Base-by-base conservation (phyloP, 1,284 basidiomycete species). In the Irpex sp. region DNA sequence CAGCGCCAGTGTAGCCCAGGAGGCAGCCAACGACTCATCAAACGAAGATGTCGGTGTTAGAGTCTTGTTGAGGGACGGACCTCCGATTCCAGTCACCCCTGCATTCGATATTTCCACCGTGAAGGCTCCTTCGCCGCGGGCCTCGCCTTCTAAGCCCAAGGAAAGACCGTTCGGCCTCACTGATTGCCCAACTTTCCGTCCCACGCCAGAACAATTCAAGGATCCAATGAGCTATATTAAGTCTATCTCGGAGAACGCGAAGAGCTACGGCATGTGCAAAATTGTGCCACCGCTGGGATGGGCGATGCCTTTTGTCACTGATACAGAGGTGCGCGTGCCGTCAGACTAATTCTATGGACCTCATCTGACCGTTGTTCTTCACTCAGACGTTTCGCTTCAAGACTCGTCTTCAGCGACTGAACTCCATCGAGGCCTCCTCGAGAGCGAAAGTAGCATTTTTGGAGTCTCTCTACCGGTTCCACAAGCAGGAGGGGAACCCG, bases 221-320 rank as follows among this genome's bases (percentile, higher is more conserved):
- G 94, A 98, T 78, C 95, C 97, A n/a, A 92, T 98, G 88, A 84
- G 86, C 59, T 99, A 98, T 79, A 94, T 99, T 75, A 87, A 87
- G 70, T 89, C 87, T 61, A 93, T 97, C 69, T 86, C 92, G 6
- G 83, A 89, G 58, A 79, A 85, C 43, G 95, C 92, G 0, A 86
- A 83, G 70, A 78, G 85, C 56, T 95, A 87, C 73, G 97, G 97
- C 36, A 96, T 99, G 70, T 95, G 93, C 79, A 99, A 99, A 80
- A 89, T 99, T 65, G 85, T 98, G 19, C 97, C 97, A 63, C 97
- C 97, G 1, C 81, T 85, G 64, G 93, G 88, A 43, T 99, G 97
- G 97, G 86, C 90, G 69, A 97, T 98, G 87, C 94, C 96, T 13
- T 99, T 98, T 75, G 90, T 93, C n/a, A 92, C 96, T 53, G 91